A percentile compares a stretch with the other conserved stretches of the same genome.
These are phyloP conservation scores for Tribonema minus DNA, from an alignment of 108 stramenopile genomes.

Conservation along the genomic window DNA sequence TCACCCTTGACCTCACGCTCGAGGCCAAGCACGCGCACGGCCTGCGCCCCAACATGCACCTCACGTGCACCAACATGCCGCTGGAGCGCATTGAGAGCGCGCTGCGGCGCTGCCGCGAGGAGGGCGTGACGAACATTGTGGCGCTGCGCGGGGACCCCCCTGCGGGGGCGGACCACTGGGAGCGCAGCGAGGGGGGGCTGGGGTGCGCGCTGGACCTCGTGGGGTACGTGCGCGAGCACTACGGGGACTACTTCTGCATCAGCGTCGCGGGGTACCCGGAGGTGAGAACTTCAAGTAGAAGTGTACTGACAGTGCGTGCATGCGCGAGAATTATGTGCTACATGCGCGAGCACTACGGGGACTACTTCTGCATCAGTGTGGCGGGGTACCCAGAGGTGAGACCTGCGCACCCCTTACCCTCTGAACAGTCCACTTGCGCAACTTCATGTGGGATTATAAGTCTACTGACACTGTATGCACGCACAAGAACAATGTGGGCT, in stretches of 20 bases:
- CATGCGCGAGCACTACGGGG: slow-evolving; percentile 81
- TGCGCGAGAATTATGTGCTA: slow-evolving; percentile 92
- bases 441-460: too few species aligned
- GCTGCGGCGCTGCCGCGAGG: slow-evolving; percentile 60
- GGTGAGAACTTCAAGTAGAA: too few species aligned
- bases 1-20: slow-evolving; percentile 80
- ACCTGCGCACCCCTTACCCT: too few species aligned
- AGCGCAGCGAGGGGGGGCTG: slow-evolving; percentile 89
- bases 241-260: slow-evolving; percentile 86
- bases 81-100: slow-evolving; percentile 77
- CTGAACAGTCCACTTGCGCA: too few species aligned
- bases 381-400: slow-evolving; percentile 98
- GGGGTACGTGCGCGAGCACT: slow-evolving; percentile 79
- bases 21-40: slow-evolving; percentile 63
- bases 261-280: slow-evolving; percentile 98
- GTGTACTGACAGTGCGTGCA: too few species aligned
- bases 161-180: slow-evolving; percentile 91
- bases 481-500: too few species aligned
- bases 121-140: slow-evolving; percentile 94
- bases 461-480: too few species aligned
- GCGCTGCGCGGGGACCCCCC: slow-evolving; percentile 98
- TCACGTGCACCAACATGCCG: slow-evolving; percentile 99
- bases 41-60: slow-evolving; percentile 94
- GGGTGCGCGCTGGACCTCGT: slow-evolving; percentile 93
- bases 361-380: slow-evolving; percentile 83